These are phyloP conservation scores for Penicillium steckii DNA, from an alignment of 495 filamentous ascomycete genomes.

Conservation along the genomic window DNA sequence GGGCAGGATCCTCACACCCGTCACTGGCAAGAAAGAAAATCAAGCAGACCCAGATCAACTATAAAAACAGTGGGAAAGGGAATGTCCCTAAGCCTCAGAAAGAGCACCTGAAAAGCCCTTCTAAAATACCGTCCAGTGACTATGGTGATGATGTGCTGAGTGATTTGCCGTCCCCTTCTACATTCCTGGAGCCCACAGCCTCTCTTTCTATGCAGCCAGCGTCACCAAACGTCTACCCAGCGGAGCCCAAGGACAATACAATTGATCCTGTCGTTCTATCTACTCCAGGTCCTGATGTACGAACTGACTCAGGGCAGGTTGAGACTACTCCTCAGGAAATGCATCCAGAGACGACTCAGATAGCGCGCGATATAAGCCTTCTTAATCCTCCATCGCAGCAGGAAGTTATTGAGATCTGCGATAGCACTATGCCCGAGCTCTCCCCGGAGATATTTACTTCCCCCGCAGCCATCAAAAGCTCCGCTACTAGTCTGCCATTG, in stretches of 20 bases:
- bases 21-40: not conserved
- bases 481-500: not conserved
- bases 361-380: not conserved
- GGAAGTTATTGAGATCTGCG: slow-evolving; percentile 7
- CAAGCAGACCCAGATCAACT: not conserved
- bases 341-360: not conserved
- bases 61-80: not conserved
- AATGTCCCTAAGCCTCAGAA: not conserved
- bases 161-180: slow-evolving; percentile 43
- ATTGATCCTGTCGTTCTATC: not conserved
- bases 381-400: not conserved
- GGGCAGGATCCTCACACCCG: not conserved
- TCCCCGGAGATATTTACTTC: not conserved
- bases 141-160: slow-evolving; percentile 34
- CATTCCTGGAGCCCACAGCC: slow-evolving; percentile 13
- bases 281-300: not conserved
- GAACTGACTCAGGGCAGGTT: not conserved
- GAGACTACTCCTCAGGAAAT: not conserved
- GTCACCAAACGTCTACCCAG: not conserved
- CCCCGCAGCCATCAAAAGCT: not conserved
- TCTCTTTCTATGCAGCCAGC: not conserved
- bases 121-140: slow-evolving; percentile 28
- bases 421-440: not conserved
- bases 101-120: not conserved
- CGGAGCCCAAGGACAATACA: not conserved